Percentiles rank a stretch among this genome's conserved stretches.
Conservation (phyloP, 306 rosid species). For the Medicago arabica region DNA sequence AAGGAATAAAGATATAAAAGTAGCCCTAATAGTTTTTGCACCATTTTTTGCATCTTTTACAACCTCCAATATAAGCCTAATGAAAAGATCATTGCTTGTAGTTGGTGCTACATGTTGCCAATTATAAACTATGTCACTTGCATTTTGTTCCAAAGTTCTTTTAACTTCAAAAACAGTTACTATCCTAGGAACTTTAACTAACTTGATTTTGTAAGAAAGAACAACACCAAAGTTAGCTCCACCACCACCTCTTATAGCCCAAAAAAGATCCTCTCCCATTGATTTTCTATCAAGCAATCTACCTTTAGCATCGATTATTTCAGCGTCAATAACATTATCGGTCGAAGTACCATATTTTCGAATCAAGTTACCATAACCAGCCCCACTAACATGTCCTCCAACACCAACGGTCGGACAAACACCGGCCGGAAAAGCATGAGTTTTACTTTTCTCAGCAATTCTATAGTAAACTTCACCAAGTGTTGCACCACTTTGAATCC, state of each 20-base stretch:
- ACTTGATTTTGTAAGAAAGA: conserved; percentile 50
- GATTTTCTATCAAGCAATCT: conserved; percentile 52
- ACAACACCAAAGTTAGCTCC: conserved; percentile 63
- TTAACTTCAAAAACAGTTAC: conserved; percentile 58
- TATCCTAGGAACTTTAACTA: conserved; percentile 55
- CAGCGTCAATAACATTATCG: conserved; percentile 59
- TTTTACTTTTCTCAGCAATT: conserved; percentile 51
- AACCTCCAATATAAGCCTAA: conserved; percentile 57
- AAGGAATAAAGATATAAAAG: conserved; percentile 51
- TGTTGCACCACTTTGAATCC: conserved; percentile 59
- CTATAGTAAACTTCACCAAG: conserved; percentile 62
- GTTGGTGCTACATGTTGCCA: conserved; percentile 61
- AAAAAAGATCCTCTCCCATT: conserved; percentile 68
- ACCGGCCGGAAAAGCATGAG: conserved; percentile 61
- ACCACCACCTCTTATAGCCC: conserved; percentile 67
- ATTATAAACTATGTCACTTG: conserved; percentile 46
- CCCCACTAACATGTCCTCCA: conserved; percentile 67
- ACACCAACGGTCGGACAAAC: conserved; percentile 63
- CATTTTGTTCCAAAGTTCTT: conserved; percentile 53
- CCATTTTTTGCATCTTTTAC: conserved; percentile 37
- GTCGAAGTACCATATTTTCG: conserved; percentile 60
- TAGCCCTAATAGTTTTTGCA: conserved; percentile 50
- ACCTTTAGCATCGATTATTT: conserved; percentile 52
- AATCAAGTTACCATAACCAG: conserved; percentile 63
- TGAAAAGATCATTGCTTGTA: conserved; percentile 54